These are phyloP conservation scores for Suhomyces bolitotheri DNA, from an alignment of 1,139 yeast species.

Conservation along the genomic window DNA sequence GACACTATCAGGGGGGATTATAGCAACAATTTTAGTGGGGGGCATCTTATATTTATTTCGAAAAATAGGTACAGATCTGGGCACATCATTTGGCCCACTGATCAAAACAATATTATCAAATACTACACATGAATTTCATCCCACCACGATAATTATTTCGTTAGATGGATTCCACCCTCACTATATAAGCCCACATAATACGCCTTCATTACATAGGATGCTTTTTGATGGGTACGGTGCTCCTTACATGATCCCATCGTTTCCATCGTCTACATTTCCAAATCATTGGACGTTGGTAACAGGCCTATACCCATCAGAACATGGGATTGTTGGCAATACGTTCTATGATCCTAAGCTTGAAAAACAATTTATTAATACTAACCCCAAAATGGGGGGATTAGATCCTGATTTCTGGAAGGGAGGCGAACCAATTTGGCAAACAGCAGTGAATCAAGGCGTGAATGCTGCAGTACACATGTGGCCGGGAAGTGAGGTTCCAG, in stretches of 20 bases:
- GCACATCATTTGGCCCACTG: not conserved
- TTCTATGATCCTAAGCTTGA: constrained; percentile 64
- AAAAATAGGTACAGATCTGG: not conserved
- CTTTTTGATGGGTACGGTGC: constrained; percentile 60
- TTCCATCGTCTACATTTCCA: constrained; percentile 88
- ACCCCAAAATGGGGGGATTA: constrained; percentile 55
- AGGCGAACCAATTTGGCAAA: constrained; percentile 87
- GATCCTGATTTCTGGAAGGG: constrained; percentile 75
- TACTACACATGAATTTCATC: constrained; percentile 71
- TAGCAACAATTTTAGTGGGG: constrained; percentile 7
- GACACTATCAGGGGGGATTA: constrained; percentile 14
- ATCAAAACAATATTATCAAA: constrained; percentile 43
- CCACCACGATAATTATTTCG: constrained; percentile 77
- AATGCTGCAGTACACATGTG: constrained; percentile 89
- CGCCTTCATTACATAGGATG: constrained; percentile 70
- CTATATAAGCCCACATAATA: constrained; percentile 62
- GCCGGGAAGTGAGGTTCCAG: constrained; percentile 86
- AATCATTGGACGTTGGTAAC: constrained; percentile 92
- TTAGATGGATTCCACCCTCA: constrained; percentile 93
- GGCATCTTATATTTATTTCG: constrained; percentile 10
- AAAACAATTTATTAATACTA: constrained; percentile 63
- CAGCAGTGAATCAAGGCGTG: constrained; percentile 67
- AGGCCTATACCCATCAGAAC: constrained; percentile 79
- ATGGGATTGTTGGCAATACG: constrained; percentile 85
- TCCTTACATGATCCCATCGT: constrained; percentile 83